phyloP scores from a whole-genome alignment of 768 basidiomycete species.

The Paxillus involutus region DNA sequence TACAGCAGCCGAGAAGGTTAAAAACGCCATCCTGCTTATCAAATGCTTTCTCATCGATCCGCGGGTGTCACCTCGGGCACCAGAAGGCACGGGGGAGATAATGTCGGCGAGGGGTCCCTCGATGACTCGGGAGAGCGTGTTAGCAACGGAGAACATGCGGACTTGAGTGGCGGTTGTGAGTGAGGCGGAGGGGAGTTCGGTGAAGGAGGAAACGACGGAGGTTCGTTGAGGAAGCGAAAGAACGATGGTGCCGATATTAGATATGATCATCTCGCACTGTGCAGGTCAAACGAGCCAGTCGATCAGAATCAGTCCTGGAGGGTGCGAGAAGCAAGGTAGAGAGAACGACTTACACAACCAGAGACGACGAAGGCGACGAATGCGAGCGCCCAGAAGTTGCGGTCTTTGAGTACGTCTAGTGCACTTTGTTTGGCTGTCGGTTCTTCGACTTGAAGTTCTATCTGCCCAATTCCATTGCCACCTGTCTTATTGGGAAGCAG shows the following conservation, averaged over 20 bases:
- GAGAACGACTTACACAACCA: constrained; percentile 56
- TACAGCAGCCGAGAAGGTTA: constrained; percentile 47
- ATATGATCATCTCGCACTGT: constrained; percentile 80
- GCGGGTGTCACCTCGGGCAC: constrained; percentile 26
- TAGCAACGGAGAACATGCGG: constrained; percentile 64
- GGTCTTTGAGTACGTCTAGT: constrained; percentile 50
- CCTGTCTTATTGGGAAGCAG: no score
- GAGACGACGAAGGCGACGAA: constrained; percentile 51
- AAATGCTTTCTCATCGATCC: constrained; percentile 55
- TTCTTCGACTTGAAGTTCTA: background rate
- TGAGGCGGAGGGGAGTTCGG: constrained; percentile 16
- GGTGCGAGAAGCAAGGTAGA: background rate
- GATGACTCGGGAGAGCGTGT: constrained; percentile 68
- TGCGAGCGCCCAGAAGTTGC: constrained; percentile 64
- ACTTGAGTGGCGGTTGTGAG: constrained; percentile 56
- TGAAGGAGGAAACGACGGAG: constrained; percentile 4
- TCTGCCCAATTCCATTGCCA: no score
- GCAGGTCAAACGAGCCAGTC: background rate
- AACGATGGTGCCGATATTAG: constrained; percentile 78
- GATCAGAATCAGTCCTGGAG: background rate
- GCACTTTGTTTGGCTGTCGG: constrained; percentile 22
- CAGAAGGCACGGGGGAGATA: constrained; percentile 59
- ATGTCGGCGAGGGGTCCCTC: constrained; percentile 73
- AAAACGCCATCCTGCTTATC: constrained; percentile 63
- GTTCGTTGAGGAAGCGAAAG: constrained; percentile 52